phyloP scores from a whole-genome alignment of 2,329 filamentous ascomycete species.

The Fusarium musae region DNA sequence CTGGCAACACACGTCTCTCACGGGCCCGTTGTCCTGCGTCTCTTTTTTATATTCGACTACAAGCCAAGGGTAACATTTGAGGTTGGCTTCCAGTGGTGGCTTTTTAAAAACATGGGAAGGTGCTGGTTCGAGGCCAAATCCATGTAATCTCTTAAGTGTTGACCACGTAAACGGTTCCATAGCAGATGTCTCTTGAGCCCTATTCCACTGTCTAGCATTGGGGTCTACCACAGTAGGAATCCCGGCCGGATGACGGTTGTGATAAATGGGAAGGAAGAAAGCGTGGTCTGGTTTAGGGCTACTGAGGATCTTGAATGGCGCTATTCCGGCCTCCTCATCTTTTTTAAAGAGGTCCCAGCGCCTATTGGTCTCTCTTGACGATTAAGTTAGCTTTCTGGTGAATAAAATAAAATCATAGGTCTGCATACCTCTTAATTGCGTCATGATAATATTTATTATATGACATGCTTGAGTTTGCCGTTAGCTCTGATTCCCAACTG shows the following conservation, averaged over 20 bases:
- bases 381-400: background rate
- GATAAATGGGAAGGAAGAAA: conserved; percentile 34
- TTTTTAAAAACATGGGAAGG: conserved; percentile 8
- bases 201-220: conserved; percentile 8
- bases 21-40: background rate
- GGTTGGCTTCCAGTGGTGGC: background rate
- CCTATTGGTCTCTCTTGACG: background rate
- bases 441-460: background rate
- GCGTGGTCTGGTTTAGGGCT: conserved; percentile 28
- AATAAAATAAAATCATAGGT: background rate
- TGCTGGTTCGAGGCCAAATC: conserved; percentile 9
- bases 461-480: background rate
- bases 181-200: background rate
- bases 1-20: conserved; percentile 20
- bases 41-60: conserved; percentile 37
- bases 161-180: conserved; percentile 29
- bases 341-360: background rate
- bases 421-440: background rate
- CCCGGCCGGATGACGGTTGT: background rate
- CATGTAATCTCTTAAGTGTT: background rate
- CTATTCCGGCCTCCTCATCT: background rate
- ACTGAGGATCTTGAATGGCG: background rate
- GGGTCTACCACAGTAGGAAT: conserved; percentile 3
- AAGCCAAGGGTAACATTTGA: conserved; percentile 39
- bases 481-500: background rate